Conservation (phyloP, 2,329 filamentous ascomycete genomes). For the Dissoconium aciculare region DNA sequence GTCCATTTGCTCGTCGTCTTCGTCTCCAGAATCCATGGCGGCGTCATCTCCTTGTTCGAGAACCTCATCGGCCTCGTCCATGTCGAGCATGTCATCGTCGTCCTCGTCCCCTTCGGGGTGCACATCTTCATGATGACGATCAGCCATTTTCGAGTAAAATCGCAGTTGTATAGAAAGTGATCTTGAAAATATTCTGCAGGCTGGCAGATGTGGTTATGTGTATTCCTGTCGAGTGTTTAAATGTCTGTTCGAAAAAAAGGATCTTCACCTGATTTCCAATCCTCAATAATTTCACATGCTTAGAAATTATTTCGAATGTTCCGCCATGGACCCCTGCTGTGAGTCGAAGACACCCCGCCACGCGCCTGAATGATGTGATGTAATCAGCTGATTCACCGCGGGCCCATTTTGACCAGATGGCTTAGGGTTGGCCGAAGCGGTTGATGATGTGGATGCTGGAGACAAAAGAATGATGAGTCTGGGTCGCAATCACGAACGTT, state of each 20-base stretch:
- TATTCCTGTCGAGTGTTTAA: neutral
- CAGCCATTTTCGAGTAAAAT: neutral
- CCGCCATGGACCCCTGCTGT: no score
- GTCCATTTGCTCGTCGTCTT: constrained; percentile 39
- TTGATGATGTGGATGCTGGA: no score
- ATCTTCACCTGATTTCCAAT: no score
- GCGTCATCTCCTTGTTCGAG: constrained; percentile 46
- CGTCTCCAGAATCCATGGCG: constrained; percentile 66
- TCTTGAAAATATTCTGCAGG: neutral
- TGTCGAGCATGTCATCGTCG: constrained; percentile 58
- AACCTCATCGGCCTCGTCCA: constrained; percentile 67
- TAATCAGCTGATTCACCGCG: no score
- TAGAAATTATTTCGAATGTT: no score
- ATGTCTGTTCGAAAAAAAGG: no score
- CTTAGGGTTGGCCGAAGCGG: no score
- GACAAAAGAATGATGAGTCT: no score
- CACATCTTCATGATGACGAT: neutral
- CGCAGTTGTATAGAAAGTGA: neutral
- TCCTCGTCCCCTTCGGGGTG: constrained; percentile 36
- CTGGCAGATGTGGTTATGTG: neutral
- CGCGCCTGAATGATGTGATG: no score
- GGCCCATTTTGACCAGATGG: no score
- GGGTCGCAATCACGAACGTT: no score
- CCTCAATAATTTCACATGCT: neutral
- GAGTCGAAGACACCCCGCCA: no score